Base-by-base conservation (phyloP, 2,329 filamentous ascomycete species). In the Aspergillus carbonarius region DNA sequence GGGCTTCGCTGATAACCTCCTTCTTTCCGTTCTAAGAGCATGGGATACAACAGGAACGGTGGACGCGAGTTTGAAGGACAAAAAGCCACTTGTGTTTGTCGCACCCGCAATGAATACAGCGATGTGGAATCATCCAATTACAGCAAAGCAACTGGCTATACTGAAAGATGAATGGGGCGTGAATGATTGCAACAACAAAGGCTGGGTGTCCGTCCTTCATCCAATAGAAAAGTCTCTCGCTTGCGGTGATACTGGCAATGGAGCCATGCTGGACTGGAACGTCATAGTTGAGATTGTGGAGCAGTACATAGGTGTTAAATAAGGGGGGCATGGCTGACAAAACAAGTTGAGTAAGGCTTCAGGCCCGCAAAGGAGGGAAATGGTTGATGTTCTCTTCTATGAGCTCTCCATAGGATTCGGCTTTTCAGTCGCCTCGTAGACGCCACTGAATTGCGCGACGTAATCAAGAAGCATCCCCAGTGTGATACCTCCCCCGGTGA, bases 101-200 rank as follows among this genome's bases (percentile, higher is more conserved):
- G 90, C 90, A 2, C 88, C 88, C 1, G 87, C 89, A 30, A 96
- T 96, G 91, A 96, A 97, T 73, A 92, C 86, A 23, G 87, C 88
- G 4, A 96, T 96, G 93, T 96, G 90, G 89, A 80, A 82, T 56
- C 92, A 97, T 71, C 93, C 92, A 1, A 79, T 96, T 47, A 96
- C 93, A 1, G 81, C 77, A 51, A 85, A 84, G 62, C 91, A 96
- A 63, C 76, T 96, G 37, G 78, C 78, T 40, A 79, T 89, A 0
- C 77, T 97, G 48, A 83, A 88, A 62, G 83, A 89, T 49, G 89
- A 92, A 58, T 96, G 92, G 92, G 88, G 87, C 5, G 72, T 82
- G 48, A 66, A 67, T 34, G 77, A 72, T 20, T 70, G 60, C 9
- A 66, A 68, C 15, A 62, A 66, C 1, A 67, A 73, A 7, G 79